A percentile compares a stretch with the other conserved stretches of the same genome.
Conservation (phyloP, 805 yeast species). For the Saccharomyces mikatae region DNA sequence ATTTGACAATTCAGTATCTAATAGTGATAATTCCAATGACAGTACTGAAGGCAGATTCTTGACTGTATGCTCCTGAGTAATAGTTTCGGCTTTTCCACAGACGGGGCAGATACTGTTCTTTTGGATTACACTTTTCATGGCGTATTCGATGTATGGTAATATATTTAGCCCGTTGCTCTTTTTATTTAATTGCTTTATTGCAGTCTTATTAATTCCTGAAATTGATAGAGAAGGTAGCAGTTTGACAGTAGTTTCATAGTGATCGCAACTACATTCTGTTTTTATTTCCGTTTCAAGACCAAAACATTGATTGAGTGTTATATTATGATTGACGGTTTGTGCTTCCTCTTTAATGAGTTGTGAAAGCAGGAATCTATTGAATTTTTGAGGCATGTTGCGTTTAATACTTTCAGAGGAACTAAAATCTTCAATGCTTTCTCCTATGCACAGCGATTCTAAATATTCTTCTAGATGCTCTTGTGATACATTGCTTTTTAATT, state of each 20-base stretch:
- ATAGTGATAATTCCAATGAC: constrained; percentile 50
- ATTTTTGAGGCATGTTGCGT: constrained; percentile 13
- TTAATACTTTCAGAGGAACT: background rate
- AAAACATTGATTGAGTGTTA: constrained; percentile 25
- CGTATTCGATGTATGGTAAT: constrained; percentile 52
- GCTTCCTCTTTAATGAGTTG: constrained; percentile 24
- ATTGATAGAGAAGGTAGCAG: constrained; percentile 22
- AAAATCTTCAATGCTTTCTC: background rate
- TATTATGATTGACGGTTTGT: constrained; percentile 15
- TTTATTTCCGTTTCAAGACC: constrained; percentile 24
- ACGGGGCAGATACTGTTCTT: constrained; percentile 46
- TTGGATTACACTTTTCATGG: constrained; percentile 45
- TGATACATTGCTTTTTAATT: background rate
- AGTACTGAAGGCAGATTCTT: constrained; percentile 57
- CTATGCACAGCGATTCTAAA: background rate
- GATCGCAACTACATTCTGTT: constrained; percentile 20
- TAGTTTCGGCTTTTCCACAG: constrained; percentile 43
- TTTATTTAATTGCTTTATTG: constrained; percentile 23
- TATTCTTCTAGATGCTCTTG: background rate
- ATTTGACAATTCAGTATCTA: constrained; percentile 45
- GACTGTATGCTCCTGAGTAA: constrained; percentile 46
- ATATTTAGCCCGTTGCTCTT: constrained; percentile 34
- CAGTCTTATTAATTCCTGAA: constrained; percentile 23
- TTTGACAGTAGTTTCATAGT: constrained; percentile 13
- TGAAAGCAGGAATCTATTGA: constrained; percentile 22